Evolutionary conservation across 768 basidiomycete genomes (phyloP), one percentile per base, ranked within the genome.

Genomic region (Aureoboletus auriporus): DNA sequence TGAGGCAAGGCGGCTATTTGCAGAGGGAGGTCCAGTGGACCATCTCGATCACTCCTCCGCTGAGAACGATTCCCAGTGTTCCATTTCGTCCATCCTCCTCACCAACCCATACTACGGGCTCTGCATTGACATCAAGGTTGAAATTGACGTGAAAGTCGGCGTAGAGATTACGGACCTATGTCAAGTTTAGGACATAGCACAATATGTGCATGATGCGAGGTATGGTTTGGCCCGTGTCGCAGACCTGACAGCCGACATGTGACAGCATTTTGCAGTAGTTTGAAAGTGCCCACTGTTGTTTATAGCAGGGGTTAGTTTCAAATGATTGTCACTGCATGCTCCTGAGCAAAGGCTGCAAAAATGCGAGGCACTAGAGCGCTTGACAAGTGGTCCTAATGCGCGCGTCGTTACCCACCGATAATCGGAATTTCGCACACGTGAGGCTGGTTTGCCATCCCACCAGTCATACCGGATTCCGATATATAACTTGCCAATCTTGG

Each of bases 91-190:
- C 61, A 63, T 14, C 61, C 57, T 55, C 56, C 59, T 51, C 47
- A 60, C 57, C 51, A 69, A 64, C 71, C 67, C 77, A 77, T 20
- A 82, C 75, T 52, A 84, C 75, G 29, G 78, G 79, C 52, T 78
- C 72, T 40, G 70, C 59, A 28, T 59, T 58, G 13, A 70, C 64
- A 61, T 83, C 75, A 41, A 85, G 69, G 67, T 79, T 83, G 64
- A 82, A 84, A 66, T 84, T 82, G 28, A 85, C 73, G 63, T 86
- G 83, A 59, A 84, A 84, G 60, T 84, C 83, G 37, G 75, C 71
- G 52, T 79, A 75, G 17, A 75, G 63, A 16, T 37, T n/a, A 34
- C 48, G 8, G 31, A 39, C 40, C 41, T 63, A 55, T 9, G 79
- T 77, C 44, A 78, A 67, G 31, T 75, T 67, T 59, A 84, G 68